Percentiles rank a stretch among this genome's conserved stretches.
phyloP scores from a whole-genome alignment of 768 basidiomycete genomes.

The Lactarius hengduanensis region DNA sequence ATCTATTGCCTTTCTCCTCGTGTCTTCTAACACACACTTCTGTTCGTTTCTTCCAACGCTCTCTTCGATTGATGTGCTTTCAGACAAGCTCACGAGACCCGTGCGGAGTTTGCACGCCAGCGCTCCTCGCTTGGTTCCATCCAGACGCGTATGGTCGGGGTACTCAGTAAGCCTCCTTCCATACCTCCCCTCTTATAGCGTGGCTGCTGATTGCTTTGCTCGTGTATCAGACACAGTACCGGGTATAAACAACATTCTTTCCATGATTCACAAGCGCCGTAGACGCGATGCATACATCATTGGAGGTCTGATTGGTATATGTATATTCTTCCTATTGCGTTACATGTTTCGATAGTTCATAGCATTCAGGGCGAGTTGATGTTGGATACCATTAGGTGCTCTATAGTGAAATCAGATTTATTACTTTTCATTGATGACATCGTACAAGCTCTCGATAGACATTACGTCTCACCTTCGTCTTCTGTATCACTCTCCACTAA shows the following conservation, averaged over 20 bases:
- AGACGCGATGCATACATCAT: conserved; percentile 88
- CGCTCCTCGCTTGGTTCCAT: conserved; percentile 71
- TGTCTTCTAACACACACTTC: not conserved
- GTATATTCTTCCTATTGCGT: conserved; percentile 59
- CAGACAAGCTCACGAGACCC: conserved; percentile 97
- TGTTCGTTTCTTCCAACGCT: conserved; percentile 13
- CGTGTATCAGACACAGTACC: conserved; percentile 71
- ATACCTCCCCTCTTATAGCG: not conserved
- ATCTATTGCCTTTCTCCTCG: not conserved
- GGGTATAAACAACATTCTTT: conserved; percentile 87
- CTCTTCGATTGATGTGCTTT: conserved; percentile 11
- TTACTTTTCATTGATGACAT: not conserved
- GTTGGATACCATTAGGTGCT: conserved; percentile 18
- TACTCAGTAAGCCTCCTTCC: conserved; percentile 60
- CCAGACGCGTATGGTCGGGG: conserved; percentile 78
- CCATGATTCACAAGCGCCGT: conserved; percentile 90
- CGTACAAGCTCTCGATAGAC: conserved; percentile 4
- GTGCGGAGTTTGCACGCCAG: conserved; percentile 88
- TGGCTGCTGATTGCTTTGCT: not conserved
- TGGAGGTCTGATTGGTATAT: conserved; percentile 84
- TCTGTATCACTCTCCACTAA: conserved; percentile 16
- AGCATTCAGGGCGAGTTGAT: conserved; percentile 2
- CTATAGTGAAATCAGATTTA: conserved; percentile 10
- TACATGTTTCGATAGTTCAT: conserved; percentile 40
- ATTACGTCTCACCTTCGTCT: conserved; percentile 11